Evolutionary conservation across 805 yeast genomes (phyloP), one percentile per base, ranked within the genome.

Genomic region (Zygosaccharomyces siamensis): DNA sequence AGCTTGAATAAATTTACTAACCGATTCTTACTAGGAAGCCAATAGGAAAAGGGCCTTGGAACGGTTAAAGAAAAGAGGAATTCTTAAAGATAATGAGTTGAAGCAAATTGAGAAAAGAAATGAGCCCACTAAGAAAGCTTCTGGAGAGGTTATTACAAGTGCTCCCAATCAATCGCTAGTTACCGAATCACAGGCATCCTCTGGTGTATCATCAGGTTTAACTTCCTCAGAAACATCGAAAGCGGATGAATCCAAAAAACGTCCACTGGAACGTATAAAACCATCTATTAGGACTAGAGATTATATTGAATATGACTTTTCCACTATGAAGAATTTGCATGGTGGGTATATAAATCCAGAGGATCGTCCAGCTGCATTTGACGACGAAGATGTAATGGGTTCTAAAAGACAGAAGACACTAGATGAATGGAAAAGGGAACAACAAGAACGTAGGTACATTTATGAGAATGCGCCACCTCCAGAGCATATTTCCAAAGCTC

Each of bases 281-380:
- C 83, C 82, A 1, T 70, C 77, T 16, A 77, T 85, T 24, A 72
- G 75, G 49, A 79, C 76, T 45, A 72, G 76, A 30, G 89, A 85
- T 57, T 86, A 85, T 61, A 86, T 86, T 27, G 93, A 86, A 51
- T 87, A 82, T 65, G 97, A 93, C 67, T 79, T 93, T 56, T 79
- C 97, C 2, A 85, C 89, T n/a, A 86, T 95, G 89, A 79, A 80
- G 53, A 97, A 93, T 58, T 72, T 85, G 1, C 77, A 78, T 59
- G 98, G 97, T 58, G 99, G 99, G 20, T 90, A 83, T 62, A 72
- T 90, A 26, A 64, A 64, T 43, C 56, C 58, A 16, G 56, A 56
- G 39, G 65, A 61, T 38, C 48, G 53, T 31, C 24, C 43, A 37
- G 14, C 35, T 39, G 50, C 50, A 5, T 43, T 43, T 26, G 54